Evolutionary conservation across 2,329 filamentous ascomycete genomes (phyloP).

Genomic region (Colletotrichum godetiae): DNA sequence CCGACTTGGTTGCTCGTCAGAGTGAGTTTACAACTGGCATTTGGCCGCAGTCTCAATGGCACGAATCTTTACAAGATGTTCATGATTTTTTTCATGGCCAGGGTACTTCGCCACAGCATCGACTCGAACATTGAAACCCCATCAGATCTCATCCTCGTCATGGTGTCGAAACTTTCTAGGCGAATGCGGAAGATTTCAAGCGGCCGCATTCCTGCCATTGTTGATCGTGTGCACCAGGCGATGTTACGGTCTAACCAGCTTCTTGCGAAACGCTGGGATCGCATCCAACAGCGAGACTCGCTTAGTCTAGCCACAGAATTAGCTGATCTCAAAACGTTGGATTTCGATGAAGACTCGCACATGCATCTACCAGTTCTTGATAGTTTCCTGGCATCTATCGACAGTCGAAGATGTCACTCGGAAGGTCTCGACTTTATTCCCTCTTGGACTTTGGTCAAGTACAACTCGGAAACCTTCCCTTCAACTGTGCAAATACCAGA

Average conservation of each 20-base stretch:
- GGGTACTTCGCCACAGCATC: constrained; percentile 45
- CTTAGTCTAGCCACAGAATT: neutral
- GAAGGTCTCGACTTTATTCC: neutral
- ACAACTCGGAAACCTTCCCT: neutral
- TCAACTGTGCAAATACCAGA: neutral
- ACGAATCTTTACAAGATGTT: constrained; percentile 58
- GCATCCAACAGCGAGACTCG: neutral
- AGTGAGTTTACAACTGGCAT: constrained; percentile 56
- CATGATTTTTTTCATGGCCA: constrained; percentile 58
- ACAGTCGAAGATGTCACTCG: neutral
- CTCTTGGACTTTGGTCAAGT: neutral
- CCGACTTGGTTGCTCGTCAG: constrained; percentile 67
- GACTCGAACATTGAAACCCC: constrained; percentile 9
- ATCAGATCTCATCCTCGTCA: constrained; percentile 48
- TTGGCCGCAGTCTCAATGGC: constrained; percentile 7
- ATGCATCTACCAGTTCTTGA: constrained; percentile 10
- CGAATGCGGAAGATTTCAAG: constrained; percentile 53
- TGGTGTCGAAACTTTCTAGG: constrained; percentile 56
- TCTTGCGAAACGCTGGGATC: neutral
- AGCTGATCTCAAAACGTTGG: neutral
- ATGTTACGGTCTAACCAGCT: constrained; percentile 2
- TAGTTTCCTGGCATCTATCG: neutral
- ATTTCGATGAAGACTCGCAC: constrained; percentile 36
- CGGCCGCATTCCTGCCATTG: neutral
- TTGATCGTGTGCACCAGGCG: neutral